Percentiles rank a stretch among this genome's conserved stretches.
phyloP scores from a whole-genome alignment of 2,329 filamentous ascomycete genomes.

The Geosmithia flava region DNA sequence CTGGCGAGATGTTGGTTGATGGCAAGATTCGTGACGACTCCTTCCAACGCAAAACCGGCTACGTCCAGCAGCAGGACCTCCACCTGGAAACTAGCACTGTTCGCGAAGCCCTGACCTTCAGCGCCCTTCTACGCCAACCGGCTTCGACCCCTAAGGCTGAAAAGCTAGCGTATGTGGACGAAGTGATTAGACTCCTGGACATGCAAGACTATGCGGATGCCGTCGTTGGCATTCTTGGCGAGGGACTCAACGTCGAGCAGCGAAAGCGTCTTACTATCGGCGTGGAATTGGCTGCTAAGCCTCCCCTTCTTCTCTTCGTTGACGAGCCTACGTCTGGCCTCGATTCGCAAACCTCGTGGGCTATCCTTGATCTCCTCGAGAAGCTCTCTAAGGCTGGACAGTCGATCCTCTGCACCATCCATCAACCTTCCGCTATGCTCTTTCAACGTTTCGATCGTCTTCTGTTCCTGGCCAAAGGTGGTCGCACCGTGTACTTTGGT shows the following conservation, averaged over 20 bases:
- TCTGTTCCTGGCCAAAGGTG: conserved; percentile 46
- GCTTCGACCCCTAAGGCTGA: conserved; percentile 51
- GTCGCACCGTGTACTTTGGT: conserved; percentile 54
- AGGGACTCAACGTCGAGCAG: conserved; percentile 46
- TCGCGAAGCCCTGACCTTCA: conserved; percentile 72
- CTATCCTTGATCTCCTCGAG: conserved; percentile 43
- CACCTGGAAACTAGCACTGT: conserved; percentile 72
- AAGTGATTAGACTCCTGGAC: conserved; percentile 40
- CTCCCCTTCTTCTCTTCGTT: conserved; percentile 42
- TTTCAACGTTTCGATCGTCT: conserved; percentile 43
- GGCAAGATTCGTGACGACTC: conserved; percentile 55
- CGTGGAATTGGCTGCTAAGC: conserved; percentile 39
- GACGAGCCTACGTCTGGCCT: conserved; percentile 47
- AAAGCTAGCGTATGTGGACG: conserved; percentile 68
- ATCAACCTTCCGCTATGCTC: conserved; percentile 34
- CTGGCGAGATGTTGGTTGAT: conserved; percentile 59
- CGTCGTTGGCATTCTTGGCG: conserved; percentile 45
- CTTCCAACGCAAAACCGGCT: conserved; percentile 80
- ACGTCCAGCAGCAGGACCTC: conserved; percentile 80
- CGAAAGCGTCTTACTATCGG: conserved; percentile 46
- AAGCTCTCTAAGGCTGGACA: conserved; percentile 40
- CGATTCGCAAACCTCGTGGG: conserved; percentile 46
- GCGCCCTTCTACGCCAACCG: conserved; percentile 71
- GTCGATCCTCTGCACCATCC: conserved; percentile 37
- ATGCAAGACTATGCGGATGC: conserved; percentile 52